phyloP scores from a whole-genome alignment of 257 asterid genomes.

The Solanum gandarillasii region DNA sequence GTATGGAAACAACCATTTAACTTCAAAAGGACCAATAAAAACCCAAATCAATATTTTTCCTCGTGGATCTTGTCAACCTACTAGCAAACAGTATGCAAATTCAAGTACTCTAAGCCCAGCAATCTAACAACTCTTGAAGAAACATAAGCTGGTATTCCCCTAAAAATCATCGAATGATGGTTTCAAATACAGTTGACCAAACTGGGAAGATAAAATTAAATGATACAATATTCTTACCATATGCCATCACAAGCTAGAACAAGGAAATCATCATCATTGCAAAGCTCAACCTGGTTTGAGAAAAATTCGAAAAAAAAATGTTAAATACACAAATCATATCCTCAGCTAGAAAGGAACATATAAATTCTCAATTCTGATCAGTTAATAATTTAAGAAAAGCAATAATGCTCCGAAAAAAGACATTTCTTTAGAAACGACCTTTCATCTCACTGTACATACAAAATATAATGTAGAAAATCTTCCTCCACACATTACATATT shows the following conservation, averaged over 20 bases:
- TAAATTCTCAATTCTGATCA: background rate
- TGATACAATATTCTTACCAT: constrained; percentile 44
- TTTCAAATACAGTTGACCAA: background rate
- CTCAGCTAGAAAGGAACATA: background rate
- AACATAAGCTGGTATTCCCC: background rate
- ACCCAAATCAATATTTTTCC: background rate
- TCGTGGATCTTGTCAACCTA: background rate
- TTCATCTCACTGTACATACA: background rate
- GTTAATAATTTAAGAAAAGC: background rate
- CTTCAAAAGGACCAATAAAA: background rate
- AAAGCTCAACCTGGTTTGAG: constrained; percentile 57
- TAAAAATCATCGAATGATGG: background rate
- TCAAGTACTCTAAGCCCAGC: background rate
- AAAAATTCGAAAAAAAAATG: background rate
- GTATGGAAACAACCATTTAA: background rate
- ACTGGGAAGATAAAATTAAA: constrained; percentile 1
- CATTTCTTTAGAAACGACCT: background rate
- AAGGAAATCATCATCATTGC: constrained; percentile 75
- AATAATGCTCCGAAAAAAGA: background rate
- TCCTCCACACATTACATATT: background rate
- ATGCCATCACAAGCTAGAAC: constrained; percentile 97
- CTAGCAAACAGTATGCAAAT: background rate
- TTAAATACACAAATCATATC: constrained; percentile 2
- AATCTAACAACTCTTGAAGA: background rate
- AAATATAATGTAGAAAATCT: background rate